Evolutionary conservation across 116 monocot genomes (phyloP), one percentile per base, ranked within the genome.

Genomic region (Trichopus zeylanicus): DNA sequence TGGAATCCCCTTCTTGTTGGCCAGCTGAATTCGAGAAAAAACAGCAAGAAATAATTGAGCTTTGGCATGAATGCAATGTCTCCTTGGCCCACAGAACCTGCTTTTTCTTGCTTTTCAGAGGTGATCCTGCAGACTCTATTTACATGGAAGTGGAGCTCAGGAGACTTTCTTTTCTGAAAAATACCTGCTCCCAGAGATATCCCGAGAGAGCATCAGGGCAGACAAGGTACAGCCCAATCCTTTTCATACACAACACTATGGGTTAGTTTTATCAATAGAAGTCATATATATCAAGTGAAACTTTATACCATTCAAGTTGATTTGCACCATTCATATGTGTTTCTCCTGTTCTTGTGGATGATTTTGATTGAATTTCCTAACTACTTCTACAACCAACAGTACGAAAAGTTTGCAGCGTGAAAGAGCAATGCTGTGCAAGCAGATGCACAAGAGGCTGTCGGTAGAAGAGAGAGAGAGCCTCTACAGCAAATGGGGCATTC

Each of bases 111-210:
- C 99, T 92, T 31, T 88, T 92, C 61, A 82, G 78, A 58, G 92
- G 92, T 1, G 92, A 92, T 29, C 83, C 88, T 16, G 51, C 80
- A 28, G 99, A 99, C 29, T 80, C 85, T 2, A 78, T 88, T 38
- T 92, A 99, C 65, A 74, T 99, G 69, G 92, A 92, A 75, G 85
- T 92, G 8, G 99, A 99, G 64, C 74, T 73, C 13, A 77, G 92
- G 52, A 77, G 98, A 58, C 66, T 98, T 5, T 75, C 75, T 53
- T 99, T 85, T 54, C 54, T 99, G 9, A 82, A 68, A 26, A 76
- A 25, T 35, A 53, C 65, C 28, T 72, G 71, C 21, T 55, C 57
- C 13, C 24, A 46, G 8, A 69, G 68, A 52, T 27, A 33, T 32
- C 19, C 34, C 6, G 23, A 34, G 19, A 22, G 24, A 18, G 11